These are phyloP conservation scores for Eimeria tenella DNA, from an alignment of 169 alveolate genomes.

Conservation along the genomic window DNA sequence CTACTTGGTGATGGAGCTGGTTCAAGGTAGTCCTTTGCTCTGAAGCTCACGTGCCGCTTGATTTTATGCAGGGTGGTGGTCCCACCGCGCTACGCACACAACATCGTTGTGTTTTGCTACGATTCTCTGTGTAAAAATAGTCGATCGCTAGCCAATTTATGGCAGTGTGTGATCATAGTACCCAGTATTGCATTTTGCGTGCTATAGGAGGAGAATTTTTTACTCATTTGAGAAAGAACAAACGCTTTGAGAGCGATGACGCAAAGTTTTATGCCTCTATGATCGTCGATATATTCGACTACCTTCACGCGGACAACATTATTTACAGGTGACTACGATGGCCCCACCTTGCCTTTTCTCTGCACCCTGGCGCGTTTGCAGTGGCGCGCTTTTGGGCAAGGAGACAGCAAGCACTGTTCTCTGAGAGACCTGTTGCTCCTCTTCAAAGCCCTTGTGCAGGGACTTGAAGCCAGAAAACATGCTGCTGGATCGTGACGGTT, in stretches of 20 bases:
- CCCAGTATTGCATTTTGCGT: too few species aligned
- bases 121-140: too few species aligned
- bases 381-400: too few species aligned
- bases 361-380: not conserved
- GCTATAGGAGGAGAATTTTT: constrained; percentile 93
- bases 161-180: too few species aligned
- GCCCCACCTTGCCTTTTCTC: not conserved
- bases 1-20: constrained; percentile 88
- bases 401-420: not conserved
- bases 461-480: constrained; percentile 98
- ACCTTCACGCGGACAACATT: constrained; percentile 95
- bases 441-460: constrained; percentile 81
- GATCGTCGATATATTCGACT: constrained; percentile 96
- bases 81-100: too few species aligned
- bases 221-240: constrained; percentile 90
- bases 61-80: too few species aligned
- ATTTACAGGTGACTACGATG: constrained; percentile 87
- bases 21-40: constrained; percentile 66
- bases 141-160: too few species aligned
- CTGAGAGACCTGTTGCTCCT: not conserved
- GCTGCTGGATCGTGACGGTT: constrained; percentile 97
- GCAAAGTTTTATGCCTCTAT: constrained; percentile 93
- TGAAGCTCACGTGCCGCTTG: too few species aligned
- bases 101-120: too few species aligned
- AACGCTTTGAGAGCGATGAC: constrained; percentile 86